Base-by-base conservation (phyloP, 495 filamentous ascomycete genomes). In the Aspergillus egyptiacus region DNA sequence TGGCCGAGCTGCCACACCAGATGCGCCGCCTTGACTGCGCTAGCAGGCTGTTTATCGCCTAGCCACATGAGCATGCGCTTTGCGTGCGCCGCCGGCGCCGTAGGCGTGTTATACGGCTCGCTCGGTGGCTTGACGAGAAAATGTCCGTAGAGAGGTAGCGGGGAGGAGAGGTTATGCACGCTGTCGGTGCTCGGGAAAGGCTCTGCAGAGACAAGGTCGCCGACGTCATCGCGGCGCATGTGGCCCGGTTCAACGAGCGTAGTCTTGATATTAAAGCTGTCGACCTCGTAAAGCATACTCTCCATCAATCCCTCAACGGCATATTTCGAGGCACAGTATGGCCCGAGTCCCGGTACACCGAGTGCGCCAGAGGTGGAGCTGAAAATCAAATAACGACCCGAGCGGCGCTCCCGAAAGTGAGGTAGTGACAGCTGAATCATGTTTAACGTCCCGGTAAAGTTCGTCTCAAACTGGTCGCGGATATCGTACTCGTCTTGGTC, bases 31-130 rank as follows among this genome's bases (percentile, higher is more conserved):
- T 93, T 93, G 39, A 95, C 84, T 8, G 89, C 89, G 56, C 86
- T 94, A 7, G 88, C 91, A 3, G 91, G 93, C 67, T 96, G 90
- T 48, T 86, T 80, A 48, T 96, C 88, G 15, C 85, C 86, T 2
- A 97, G 70, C 93, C 93, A 97, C 66, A 93, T 86, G n/a, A 96
- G 77, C 82, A 97, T 91, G 14, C 93, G 76, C 56, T 86, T 86
- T 9, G 91, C 89, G 67, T 98, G 93, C 19, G 89, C 77, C 6
- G 93, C 87, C 1, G 93, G 93, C 18, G 84, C 77, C 0, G 82
- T 86, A 3, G 83, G 65, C 5, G 82, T 78, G 9, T 83, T 77
- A 64, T 98, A 98, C 4, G 87, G 82, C 52, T 86, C 83, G 50
- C 84, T 89, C 2, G 87, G 78, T 15, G 84, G 82, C 61, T 95